A percentile compares a stretch with the other conserved stretches of the same genome.
Evolutionary conservation across 2,329 filamentous ascomycete genomes (phyloP).

Genomic region (Eutypa lata): DNA sequence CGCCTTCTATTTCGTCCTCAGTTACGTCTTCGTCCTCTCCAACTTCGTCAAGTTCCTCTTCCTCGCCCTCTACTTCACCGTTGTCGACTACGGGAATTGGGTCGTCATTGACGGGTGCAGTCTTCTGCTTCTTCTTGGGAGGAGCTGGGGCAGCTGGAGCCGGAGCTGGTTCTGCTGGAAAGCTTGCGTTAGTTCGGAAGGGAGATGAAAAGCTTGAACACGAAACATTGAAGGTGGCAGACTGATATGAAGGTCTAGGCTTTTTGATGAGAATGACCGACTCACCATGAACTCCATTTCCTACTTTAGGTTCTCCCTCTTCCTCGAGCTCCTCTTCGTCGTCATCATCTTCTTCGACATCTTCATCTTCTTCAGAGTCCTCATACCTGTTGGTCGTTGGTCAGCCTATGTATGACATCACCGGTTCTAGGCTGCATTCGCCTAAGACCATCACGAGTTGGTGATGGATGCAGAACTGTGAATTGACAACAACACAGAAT

Average conservation of each 20-base stretch:
- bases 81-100: constrained; percentile 20
- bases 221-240: no score
- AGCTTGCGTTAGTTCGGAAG: constrained; percentile 2
- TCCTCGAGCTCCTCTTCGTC: constrained; percentile 29
- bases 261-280: neutral
- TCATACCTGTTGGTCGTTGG: constrained; percentile 24
- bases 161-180: constrained; percentile 8
- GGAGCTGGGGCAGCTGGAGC: constrained; percentile 19
- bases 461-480: neutral
- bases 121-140: constrained; percentile 31
- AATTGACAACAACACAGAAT: constrained; percentile 5
- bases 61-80: constrained; percentile 22
- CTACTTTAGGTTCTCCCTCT: constrained; percentile 24
- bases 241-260: neutral
- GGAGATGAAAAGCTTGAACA: neutral
- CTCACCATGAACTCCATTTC: constrained; percentile 30
- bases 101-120: constrained; percentile 16
- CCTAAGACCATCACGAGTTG: neutral
- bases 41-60: constrained; percentile 26
- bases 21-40: constrained; percentile 17
- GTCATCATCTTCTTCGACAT: constrained; percentile 28
- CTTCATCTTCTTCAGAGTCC: constrained; percentile 28
- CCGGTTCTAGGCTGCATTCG: neutral
- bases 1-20: constrained; percentile 19
- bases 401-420: constrained; percentile 15